Conservation (phyloP, 1,284 basidiomycete species). For the Boletus smithii region DNA sequence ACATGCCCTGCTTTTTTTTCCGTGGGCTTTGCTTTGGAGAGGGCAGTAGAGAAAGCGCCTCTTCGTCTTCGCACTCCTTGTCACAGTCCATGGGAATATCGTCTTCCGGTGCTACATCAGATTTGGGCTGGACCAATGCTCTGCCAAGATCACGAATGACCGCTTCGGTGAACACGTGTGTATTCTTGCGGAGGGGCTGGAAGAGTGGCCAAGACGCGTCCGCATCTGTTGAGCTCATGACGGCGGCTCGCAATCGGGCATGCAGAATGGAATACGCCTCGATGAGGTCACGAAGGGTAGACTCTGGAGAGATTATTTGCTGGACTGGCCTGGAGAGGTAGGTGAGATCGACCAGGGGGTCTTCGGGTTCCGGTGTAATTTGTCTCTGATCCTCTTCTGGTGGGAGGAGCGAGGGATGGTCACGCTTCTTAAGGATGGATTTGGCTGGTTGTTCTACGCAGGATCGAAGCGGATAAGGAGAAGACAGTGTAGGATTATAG, state of each 20-base stretch:
- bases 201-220: conserved; percentile 69
- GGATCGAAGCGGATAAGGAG: conserved; percentile 35
- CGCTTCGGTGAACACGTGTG: conserved; percentile 47
- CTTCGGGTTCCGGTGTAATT: conserved; percentile 65
- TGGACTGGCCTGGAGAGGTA: conserved; percentile 63
- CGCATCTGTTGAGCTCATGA: conserved; percentile 46
- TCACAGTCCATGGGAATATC: conserved; percentile 19
- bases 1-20: conserved; percentile 67
- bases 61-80: conserved; percentile 29
- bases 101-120: conserved; percentile 30
- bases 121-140: conserved; percentile 56
- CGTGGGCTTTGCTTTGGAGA: conserved; percentile 52
- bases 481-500: conserved; percentile 32
- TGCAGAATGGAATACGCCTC: conserved; percentile 69
- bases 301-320: conserved; percentile 49
- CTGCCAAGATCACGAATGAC: conserved; percentile 61
- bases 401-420: conserved; percentile 36
- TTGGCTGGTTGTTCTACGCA: conserved; percentile 44
- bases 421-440: conserved; percentile 62
- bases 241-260: conserved; percentile 53
- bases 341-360: conserved; percentile 57
- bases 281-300: conserved; percentile 54
- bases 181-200: conserved; percentile 57
- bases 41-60: conserved; percentile 41
- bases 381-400: conserved; percentile 50